Base-by-base conservation (phyloP, 2,329 filamentous ascomycete genomes). In the Cercospora zeina region DNA sequence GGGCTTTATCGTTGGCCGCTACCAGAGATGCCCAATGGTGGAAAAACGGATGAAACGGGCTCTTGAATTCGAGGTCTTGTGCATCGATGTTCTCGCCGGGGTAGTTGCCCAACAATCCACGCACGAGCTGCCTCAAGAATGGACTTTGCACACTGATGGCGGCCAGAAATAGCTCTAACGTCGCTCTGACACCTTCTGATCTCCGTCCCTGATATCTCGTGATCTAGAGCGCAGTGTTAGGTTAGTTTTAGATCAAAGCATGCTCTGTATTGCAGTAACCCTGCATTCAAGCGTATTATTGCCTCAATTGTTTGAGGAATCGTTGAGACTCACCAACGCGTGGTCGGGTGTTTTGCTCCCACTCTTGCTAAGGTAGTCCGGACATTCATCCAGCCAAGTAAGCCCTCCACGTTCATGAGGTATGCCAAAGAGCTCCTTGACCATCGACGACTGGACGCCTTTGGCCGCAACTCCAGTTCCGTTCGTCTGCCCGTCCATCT, bases 141-240 rank as follows among this genome's bases (percentile, higher is more conserved):
- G 62, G 45, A 57, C 59, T 62, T 42, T 67, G 61, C 42, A 67
- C 57, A 42, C 37, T 59, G 47, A 67, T 64, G 1, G 63, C 63
- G 6, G 51, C 50, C 1, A 66, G 50, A 47, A 55, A 51, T 1
- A 64, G 58, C 24, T 55, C 61, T 14, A 53, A 27, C 8, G 45
- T 55, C 8, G 53, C 56, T 50, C 55, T 65, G 54, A 58, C 47
- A 13, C 39, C 47, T 30, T 58, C 51, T 4, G 62, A 57, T 57
- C 62, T 47, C 24, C 36, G 21, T 4, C 60, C 61, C 39, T 58
- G 59, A 55, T 66, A 66, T 19, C 64, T 51, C 9, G 56, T 39
- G 14, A 53, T 27, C 49, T 53, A 21, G 14, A 7, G 42, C 21
- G 24, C 24, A 30, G 13, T 19, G 6, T 14, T 6, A 49, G 11